phyloP scores from a whole-genome alignment of 192 early-diverging fungal species.

The Cladochytrium replicatum region DNA sequence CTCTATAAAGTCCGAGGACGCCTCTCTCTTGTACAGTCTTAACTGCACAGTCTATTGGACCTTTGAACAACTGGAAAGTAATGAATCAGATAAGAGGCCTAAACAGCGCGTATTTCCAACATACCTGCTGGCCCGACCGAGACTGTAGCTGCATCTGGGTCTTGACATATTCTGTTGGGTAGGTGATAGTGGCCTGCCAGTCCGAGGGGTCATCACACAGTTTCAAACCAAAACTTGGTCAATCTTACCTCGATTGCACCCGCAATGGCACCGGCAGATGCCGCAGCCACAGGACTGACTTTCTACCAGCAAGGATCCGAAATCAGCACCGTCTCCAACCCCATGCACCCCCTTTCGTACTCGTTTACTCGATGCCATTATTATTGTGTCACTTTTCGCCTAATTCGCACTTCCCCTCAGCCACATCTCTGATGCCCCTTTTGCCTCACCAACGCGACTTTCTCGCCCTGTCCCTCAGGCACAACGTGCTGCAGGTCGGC shows the following conservation, averaged over 20 bases:
- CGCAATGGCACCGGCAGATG: slow-evolving; percentile 69
- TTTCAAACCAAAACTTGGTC: too few species aligned
- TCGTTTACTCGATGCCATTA: too few species aligned
- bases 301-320: not conserved
- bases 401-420: slow-evolving; percentile 34
- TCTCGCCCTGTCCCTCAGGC: slow-evolving; percentile 79
- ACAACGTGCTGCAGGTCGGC: slow-evolving; percentile 85
- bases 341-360: too few species aligned
- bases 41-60: slow-evolving; percentile 70
- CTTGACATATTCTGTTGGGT: slow-evolving; percentile 94
- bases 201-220: too few species aligned
- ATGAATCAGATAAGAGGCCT: not conserved
- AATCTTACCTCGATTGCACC: slow-evolving; percentile 90
- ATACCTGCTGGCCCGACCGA: not conserved
- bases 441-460: slow-evolving; percentile 94
- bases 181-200: slow-evolving; percentile 81
- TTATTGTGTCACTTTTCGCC: too few species aligned
- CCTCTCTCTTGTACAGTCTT: slow-evolving; percentile 66
- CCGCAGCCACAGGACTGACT: not conserved
- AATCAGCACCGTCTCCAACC: not conserved
- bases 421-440: too few species aligned
- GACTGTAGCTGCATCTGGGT: slow-evolving; percentile 89
- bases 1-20: slow-evolving; percentile 68
- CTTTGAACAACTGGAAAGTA: slow-evolving; percentile 42
- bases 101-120: not conserved